These are phyloP conservation scores for Dacryopinax primogenitus DNA, from an alignment of 768 basidiomycete genomes.

Conservation along the genomic window DNA sequence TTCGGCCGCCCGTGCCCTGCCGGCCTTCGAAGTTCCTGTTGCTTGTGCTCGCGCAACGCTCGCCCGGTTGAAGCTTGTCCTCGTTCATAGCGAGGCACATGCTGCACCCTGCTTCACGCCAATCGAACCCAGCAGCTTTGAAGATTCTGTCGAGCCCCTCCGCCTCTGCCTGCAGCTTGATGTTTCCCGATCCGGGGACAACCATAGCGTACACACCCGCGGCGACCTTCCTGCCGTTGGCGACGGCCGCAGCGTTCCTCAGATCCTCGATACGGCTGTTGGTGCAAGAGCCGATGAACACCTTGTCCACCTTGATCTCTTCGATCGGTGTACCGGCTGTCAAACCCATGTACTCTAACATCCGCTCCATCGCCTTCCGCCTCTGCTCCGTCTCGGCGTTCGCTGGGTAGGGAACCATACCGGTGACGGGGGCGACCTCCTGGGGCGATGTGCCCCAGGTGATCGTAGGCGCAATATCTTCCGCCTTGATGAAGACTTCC, in stretches of 20 bases:
- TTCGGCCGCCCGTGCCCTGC: slow-evolving; percentile 74
- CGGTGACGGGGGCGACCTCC: slow-evolving; percentile 73
- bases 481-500: slow-evolving; percentile 64
- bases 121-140: slow-evolving; percentile 83
- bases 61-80: slow-evolving; percentile 67
- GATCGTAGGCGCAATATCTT: slow-evolving; percentile 77
- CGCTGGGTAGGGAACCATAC: slow-evolving; percentile 62
- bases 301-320: slow-evolving; percentile 68
- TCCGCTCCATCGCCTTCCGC: slow-evolving; percentile 56
- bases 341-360: slow-evolving; percentile 79
- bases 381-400: slow-evolving; percentile 50
- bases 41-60: slow-evolving; percentile 80
- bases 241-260: slow-evolving; percentile 65
- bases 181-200: slow-evolving; percentile 79
- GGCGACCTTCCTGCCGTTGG: slow-evolving; percentile 59
- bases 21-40: slow-evolving; percentile 90
- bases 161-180: slow-evolving; percentile 81
- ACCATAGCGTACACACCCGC: slow-evolving; percentile 72
- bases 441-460: slow-evolving; percentile 95
- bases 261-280: slow-evolving; percentile 89
- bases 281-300: slow-evolving; percentile 89
- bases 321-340: slow-evolving; percentile 64
- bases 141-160: slow-evolving; percentile 78
- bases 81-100: slow-evolving; percentile 97
- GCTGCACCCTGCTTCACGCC: slow-evolving; percentile 89